These are phyloP conservation scores for Phytophthora uliginosa DNA, from an alignment of 352 stramenopile genomes.

Conservation along the genomic window DNA sequence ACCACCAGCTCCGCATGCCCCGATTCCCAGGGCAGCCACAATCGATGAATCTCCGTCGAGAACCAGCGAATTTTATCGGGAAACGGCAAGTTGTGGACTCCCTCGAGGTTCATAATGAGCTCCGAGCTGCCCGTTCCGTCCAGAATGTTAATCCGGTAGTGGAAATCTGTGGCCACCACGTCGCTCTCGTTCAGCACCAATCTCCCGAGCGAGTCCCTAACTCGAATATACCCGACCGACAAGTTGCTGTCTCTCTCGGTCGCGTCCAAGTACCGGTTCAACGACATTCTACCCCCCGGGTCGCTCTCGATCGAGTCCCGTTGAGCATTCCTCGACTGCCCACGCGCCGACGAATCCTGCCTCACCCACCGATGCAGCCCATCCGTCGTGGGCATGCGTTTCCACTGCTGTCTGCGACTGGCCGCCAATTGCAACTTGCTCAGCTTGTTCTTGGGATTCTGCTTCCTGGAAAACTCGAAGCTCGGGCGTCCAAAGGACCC, in stretches of 20 bases:
- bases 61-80: slow-evolving; percentile 86
- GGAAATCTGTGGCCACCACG: slow-evolving; percentile 79
- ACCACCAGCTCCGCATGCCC: slow-evolving; percentile 86
- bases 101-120: slow-evolving; percentile 88
- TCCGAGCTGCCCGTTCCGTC: slow-evolving; percentile 75
- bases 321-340: slow-evolving; percentile 27
- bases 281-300: slow-evolving; percentile 42
- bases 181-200: slow-evolving; percentile 89
- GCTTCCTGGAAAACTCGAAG: slow-evolving; percentile 34
- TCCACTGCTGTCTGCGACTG: slow-evolving; percentile 78
- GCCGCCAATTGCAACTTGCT: slow-evolving; percentile 85
- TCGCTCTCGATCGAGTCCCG: slow-evolving; percentile 71
- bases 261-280: slow-evolving; percentile 56
- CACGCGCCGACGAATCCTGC: slow-evolving; percentile 29
- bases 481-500: slow-evolving; percentile 42
- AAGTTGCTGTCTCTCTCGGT: slow-evolving; percentile 72
- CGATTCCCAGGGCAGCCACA: slow-evolving; percentile 88
- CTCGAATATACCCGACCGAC: slow-evolving; percentile 82
- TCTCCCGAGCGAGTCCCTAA: slow-evolving; percentile 73
- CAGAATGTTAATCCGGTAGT: slow-evolving; percentile 88
- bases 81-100: slow-evolving; percentile 84
- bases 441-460: slow-evolving; percentile 43
- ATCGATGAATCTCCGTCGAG: slow-evolving; percentile 81
- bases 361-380: slow-evolving; percentile 81
- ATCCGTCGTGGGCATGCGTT: slow-evolving; percentile 79